Percentiles rank a stretch among this genome's conserved stretches.
phyloP scores from a whole-genome alignment of 2,329 filamentous ascomycete genomes.

The Fusarium zealandicum region DNA sequence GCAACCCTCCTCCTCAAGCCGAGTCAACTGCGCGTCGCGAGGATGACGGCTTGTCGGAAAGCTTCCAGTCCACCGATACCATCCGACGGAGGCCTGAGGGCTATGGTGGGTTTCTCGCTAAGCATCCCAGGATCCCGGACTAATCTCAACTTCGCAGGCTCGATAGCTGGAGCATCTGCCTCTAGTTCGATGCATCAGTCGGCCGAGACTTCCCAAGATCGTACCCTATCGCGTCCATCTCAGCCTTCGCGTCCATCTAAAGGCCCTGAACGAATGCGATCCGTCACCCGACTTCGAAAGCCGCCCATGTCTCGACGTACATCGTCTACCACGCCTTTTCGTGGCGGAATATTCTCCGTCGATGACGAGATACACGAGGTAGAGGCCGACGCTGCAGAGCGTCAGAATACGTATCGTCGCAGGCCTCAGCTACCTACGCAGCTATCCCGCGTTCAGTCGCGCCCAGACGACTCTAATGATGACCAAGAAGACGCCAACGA shows the following conservation, averaged over 20 bases:
- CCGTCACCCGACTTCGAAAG: slow-evolving; percentile 66
- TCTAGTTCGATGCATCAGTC: slow-evolving; percentile 44
- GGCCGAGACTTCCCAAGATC: slow-evolving; percentile 51
- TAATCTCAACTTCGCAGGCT: slow-evolving; percentile 35
- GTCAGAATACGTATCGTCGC: slow-evolving; percentile 53
- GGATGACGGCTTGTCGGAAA: slow-evolving; percentile 59
- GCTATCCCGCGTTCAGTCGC: slow-evolving; percentile 54
- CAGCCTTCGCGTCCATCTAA: slow-evolving; percentile 50
- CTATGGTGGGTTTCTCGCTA: slow-evolving; percentile 58
- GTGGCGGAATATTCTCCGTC: slow-evolving; percentile 86
- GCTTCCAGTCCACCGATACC: slow-evolving; percentile 66
- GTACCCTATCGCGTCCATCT: slow-evolving; percentile 45
- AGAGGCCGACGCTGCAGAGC: slow-evolving; percentile 67
- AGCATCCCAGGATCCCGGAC: slow-evolving; percentile 1
- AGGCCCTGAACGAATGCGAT: slow-evolving; percentile 57
- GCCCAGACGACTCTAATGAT: slow-evolving; percentile 22
- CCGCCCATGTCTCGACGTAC: slow-evolving; percentile 75
- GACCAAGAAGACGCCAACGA: slow-evolving; percentile 22
- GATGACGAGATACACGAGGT: slow-evolving; percentile 88
- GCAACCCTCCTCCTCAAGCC: slow-evolving; percentile 49
- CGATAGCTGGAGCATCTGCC: slow-evolving; percentile 35
- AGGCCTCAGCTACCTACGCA: slow-evolving; percentile 44
- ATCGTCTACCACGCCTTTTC: slow-evolving; percentile 76
- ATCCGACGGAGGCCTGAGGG: slow-evolving; percentile 64
- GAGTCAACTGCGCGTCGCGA: slow-evolving; percentile 46